Evolutionary conservation across 148 eudicot genomes (phyloP).

Genomic region (Silene uniflora): DNA sequence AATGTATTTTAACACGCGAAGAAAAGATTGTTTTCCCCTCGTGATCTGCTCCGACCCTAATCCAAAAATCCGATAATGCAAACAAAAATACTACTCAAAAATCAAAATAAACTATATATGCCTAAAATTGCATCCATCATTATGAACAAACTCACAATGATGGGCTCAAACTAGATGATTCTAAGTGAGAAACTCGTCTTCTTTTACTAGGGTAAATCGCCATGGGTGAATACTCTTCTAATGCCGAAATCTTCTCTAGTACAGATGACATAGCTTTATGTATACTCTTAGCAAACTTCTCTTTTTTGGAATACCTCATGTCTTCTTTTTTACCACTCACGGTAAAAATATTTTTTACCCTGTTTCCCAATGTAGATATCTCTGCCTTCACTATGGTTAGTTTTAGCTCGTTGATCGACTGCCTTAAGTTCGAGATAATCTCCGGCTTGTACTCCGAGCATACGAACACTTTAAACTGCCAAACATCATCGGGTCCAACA

Average conservation of each 20-base stretch:
- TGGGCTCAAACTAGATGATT: constrained; percentile 5
- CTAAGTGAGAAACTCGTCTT: constrained; percentile 18
- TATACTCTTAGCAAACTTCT: constrained; percentile 32
- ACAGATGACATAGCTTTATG: constrained; percentile 40
- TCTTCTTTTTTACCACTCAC: constrained; percentile 27
- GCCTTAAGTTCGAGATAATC: constrained; percentile 44
- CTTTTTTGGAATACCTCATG: constrained; percentile 8
- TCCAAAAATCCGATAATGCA: neutral
- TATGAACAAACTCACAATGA: constrained; percentile 12
- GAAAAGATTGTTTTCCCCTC: too few relatives aligned
- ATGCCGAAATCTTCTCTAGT: constrained; percentile 43
- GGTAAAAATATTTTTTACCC: constrained; percentile 52
- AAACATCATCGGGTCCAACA: neutral
- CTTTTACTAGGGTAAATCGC: constrained; percentile 41
- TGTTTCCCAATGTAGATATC: constrained; percentile 55
- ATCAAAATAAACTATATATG: neutral
- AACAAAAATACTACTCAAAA: neutral
- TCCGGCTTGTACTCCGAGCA: constrained; percentile 62
- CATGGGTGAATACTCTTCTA: constrained; percentile 42
- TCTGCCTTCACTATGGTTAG: constrained; percentile 46
- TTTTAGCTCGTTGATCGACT: constrained; percentile 39
- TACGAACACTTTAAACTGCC: constrained; percentile 38
- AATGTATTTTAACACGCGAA: too few relatives aligned
- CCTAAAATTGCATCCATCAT: neutral
- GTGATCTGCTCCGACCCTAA: too few relatives aligned